Percentiles rank a stretch among this genome's conserved stretches.
phyloP scores from a whole-genome alignment of 352 stramenopile genomes.

The Phytophthora sp. region DNA sequence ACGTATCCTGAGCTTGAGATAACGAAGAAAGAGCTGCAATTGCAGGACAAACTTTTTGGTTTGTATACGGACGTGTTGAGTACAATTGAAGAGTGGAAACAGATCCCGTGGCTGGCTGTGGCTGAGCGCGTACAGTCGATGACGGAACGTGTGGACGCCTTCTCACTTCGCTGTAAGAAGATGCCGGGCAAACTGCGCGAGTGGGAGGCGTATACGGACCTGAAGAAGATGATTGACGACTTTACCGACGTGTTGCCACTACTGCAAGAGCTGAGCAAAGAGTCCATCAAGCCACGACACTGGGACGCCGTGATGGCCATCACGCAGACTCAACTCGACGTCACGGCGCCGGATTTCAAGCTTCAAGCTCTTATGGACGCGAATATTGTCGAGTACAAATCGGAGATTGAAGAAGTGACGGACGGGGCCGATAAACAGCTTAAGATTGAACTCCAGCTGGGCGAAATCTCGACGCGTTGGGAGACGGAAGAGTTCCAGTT shows the following conservation, averaged over 20 bases:
- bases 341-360: conserved; percentile 95
- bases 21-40: conserved; percentile 97
- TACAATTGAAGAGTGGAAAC: conserved; percentile 97
- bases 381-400: conserved; percentile 91
- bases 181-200: conserved; percentile 96
- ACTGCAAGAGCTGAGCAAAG: conserved; percentile 96
- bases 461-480: conserved; percentile 95
- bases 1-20: conserved; percentile 97
- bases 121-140: conserved; percentile 95
- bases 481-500: conserved; percentile 96
- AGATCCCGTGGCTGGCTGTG: conserved; percentile 95
- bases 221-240: conserved; percentile 98
- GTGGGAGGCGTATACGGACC: conserved; percentile 97
- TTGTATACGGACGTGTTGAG: conserved; percentile 98
- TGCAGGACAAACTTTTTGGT: conserved; percentile 95
- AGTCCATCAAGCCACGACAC: conserved; percentile 96
- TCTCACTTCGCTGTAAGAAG: conserved; percentile 97
- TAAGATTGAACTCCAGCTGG: conserved; percentile 96
- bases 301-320: conserved; percentile 98
- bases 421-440: conserved; percentile 98
- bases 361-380: conserved; percentile 95
- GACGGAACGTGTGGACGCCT: conserved; percentile 97
- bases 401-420: conserved; percentile 98
- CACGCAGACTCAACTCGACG: conserved; percentile 93
- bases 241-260: conserved; percentile 97